Percentiles rank a stretch among this genome's conserved stretches.
phyloP scores from a whole-genome alignment of 805 yeast genomes.

The Kodamaea sagamina region DNA sequence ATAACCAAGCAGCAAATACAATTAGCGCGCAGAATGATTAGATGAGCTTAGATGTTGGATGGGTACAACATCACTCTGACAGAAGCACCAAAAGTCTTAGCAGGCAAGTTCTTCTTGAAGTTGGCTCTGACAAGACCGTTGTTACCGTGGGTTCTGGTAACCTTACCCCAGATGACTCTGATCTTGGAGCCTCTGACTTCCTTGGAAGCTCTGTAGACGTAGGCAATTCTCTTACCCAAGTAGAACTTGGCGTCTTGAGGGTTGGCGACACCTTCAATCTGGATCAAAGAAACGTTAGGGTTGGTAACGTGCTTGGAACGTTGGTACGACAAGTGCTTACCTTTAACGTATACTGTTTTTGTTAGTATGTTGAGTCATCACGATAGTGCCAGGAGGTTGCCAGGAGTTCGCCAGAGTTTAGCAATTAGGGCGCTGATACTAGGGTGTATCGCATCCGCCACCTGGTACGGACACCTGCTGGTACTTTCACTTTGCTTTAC shows the following conservation, averaged over 20 bases:
- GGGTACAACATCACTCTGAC: constrained; percentile 99
- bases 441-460: background rate
- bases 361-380: constrained; percentile 33
- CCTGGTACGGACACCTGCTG: background rate
- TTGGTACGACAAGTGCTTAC: constrained; percentile 99
- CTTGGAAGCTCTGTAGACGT: constrained; percentile 98
- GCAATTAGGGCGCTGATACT: background rate
- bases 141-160: constrained; percentile 98
- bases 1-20: constrained; percentile 10
- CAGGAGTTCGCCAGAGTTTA: too few relatives aligned
- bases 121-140: constrained; percentile 97
- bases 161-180: constrained; percentile 99
- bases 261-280: constrained; percentile 92
- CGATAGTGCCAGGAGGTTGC: too few relatives aligned
- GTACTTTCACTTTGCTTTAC: constrained; percentile 36
- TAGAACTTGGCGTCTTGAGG: constrained; percentile 97
- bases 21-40: constrained; percentile 10
- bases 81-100: constrained; percentile 99
- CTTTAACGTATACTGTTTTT: constrained; percentile 94
- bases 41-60: constrained; percentile 84
- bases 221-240: constrained; percentile 99
- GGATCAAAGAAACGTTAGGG: constrained; percentile 96
- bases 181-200: constrained; percentile 98
- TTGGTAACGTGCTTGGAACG: constrained; percentile 97
- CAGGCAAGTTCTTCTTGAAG: constrained; percentile 98